Evolutionary conservation across 176 grass and related monocot species (phyloP), one percentile per base, ranked within the genome.

Genomic region (Lolium multiflorum): DNA sequence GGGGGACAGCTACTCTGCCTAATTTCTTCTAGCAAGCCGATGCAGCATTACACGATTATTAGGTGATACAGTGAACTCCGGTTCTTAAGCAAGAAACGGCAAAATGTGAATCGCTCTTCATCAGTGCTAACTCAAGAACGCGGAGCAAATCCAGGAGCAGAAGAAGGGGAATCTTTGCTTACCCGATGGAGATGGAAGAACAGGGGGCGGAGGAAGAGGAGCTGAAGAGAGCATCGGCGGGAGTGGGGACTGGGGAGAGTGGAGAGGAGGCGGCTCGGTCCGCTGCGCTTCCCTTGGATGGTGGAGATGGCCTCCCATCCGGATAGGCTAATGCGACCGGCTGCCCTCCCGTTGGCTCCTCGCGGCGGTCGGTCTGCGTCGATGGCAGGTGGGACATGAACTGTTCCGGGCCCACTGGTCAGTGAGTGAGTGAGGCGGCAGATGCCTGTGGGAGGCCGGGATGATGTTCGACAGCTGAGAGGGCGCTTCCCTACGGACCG

Each of bases 271-370:
- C 74, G 67, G 28, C 57, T 25, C 44, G 31, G 82, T 78, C 44
- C 44, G n/a, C 11, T 46, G 64, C 46, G 66, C 74, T 83, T 75
- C 54, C 5, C 2, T 61, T 74, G 89, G 74, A 3, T 83, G 89
- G 79, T 86, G 62, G 55, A 1, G 21, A 82, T 18, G 63, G 59
- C 78, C n/a, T 55, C 60, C n/a, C n/a, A n/a, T n/a, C 12, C 64
- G 84, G 84, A 91, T 91, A 87, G 46, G 55, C 31, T 54, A 52
- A 59, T 68, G 61, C 11, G 57, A 22, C 22, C 48, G 84, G 80
- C 37, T 16, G 56, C 74, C 46, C n/a, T 18, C 9, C 6, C 71
- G 12, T 57, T 61, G 86, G 74, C 74, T 39, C 46, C 22, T 16
- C 4, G 48, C 46, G 2, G 35, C 18, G 20, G 74, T 20, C 1